Evolutionary conservation across 176 grass and related monocot species (phyloP).

Genomic region (Aegilops bicornis): DNA sequence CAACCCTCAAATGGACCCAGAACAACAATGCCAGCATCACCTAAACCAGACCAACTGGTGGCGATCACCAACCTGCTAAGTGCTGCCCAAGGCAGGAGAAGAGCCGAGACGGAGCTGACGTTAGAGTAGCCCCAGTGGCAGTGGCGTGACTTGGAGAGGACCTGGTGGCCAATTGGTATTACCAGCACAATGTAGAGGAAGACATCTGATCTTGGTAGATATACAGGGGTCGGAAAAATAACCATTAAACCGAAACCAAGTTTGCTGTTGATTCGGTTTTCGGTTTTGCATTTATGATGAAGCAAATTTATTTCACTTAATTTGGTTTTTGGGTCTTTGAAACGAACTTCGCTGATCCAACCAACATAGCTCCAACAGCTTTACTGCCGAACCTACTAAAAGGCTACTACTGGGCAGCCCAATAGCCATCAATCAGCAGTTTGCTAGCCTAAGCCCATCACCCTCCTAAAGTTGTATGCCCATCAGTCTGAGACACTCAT

Average conservation of each 20-base stretch:
- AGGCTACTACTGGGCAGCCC: not conserved
- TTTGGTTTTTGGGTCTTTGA: not conserved
- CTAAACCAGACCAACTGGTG: not conserved
- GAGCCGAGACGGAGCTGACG: not conserved
- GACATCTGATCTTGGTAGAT: not conserved
- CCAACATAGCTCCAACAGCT: not conserved
- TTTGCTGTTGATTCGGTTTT: not conserved
- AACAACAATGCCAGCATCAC: not conserved
- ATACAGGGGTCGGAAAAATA: not conserved
- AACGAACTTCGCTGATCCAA: not conserved
- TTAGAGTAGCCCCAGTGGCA: not conserved
- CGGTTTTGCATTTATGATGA: not conserved
- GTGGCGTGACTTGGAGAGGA: not conserved
- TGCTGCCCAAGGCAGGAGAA: not conserved
- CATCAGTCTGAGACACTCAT: not conserved
- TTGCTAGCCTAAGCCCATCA: not conserved
- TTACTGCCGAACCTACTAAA: not conserved
- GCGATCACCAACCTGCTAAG: not conserved
- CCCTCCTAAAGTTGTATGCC: not conserved
- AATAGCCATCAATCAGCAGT: not conserved
- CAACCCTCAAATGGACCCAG: not conserved
- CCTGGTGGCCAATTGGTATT: not conserved
- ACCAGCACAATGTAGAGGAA: not conserved
- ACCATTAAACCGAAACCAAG: not conserved
- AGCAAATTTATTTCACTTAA: not conserved